phyloP scores from a whole-genome alignment of 257 asterid species.

The Schizonepeta tenuifolia region DNA sequence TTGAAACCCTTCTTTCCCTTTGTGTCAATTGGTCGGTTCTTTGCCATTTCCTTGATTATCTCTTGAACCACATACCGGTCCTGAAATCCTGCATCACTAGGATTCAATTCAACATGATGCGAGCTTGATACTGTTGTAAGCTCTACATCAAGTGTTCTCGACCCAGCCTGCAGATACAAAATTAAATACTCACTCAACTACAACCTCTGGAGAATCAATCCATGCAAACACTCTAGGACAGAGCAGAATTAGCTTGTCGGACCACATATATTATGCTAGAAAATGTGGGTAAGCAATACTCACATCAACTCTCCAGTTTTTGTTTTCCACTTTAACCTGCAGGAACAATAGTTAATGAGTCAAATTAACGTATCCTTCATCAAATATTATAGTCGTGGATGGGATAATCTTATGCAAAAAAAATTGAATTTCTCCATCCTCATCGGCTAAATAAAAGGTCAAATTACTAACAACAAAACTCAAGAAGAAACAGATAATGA shows the following conservation, averaged over 20 bases:
- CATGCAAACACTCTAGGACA: background rate
- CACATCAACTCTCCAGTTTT: slow-evolving; percentile 94
- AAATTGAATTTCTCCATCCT: background rate
- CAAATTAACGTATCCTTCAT: slow-evolving; percentile 21
- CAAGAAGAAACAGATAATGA: slow-evolving; percentile 6
- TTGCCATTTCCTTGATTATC: slow-evolving; percentile 97
- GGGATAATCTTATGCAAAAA: background rate
- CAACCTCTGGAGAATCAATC: slow-evolving; percentile 2
- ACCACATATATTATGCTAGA: background rate
- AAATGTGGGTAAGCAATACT: slow-evolving; percentile 39
- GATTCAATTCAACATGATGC: slow-evolving; percentile 92
- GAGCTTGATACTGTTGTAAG: slow-evolving; percentile 84
- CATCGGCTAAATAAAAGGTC: background rate
- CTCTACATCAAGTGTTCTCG: slow-evolving; percentile 82
- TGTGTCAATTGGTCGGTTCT: slow-evolving; percentile 86
- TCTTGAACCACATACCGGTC: slow-evolving; percentile 97
- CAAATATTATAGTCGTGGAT: slow-evolving; percentile 14
- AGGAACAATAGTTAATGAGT: slow-evolving; percentile 32
- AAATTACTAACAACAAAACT: slow-evolving; percentile 14
- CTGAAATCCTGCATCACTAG: slow-evolving; percentile 95
- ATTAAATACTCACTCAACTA: slow-evolving; percentile 19
- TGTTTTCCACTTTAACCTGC: slow-evolving; percentile 96
- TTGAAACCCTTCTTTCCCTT: slow-evolving; percentile 93
- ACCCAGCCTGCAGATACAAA: slow-evolving; percentile 71
- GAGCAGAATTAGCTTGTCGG: background rate